Evolutionary conservation across 2,329 filamentous ascomycete species (phyloP).

Genomic region (Nigrospora oryzae): DNA sequence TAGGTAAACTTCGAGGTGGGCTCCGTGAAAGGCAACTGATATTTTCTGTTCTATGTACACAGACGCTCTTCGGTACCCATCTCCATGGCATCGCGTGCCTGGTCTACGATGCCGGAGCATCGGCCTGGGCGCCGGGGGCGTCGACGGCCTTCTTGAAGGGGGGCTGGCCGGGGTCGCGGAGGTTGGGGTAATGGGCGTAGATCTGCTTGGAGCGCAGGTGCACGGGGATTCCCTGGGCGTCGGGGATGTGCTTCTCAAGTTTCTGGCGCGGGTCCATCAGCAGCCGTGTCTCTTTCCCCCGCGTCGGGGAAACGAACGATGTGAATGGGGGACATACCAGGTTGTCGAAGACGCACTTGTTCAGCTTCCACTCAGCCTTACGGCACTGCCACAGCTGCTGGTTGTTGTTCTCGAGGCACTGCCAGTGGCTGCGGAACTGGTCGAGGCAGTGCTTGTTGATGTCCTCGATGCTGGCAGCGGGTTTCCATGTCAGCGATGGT

Average conservation of each 20-base stretch:
- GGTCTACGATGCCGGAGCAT: background rate
- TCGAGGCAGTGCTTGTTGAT: slow-evolving; percentile 91
- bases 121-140: slow-evolving; percentile 17
- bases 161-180: slow-evolving; percentile 21
- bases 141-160: slow-evolving; percentile 19
- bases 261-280: slow-evolving; percentile 40
- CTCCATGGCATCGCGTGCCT: background rate
- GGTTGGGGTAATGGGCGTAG: slow-evolving; percentile 44
- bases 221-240: slow-evolving; percentile 63
- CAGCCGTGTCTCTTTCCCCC: background rate
- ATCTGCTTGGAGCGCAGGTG: slow-evolving; percentile 62
- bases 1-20: background rate
- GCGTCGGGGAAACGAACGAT: too few relatives aligned
- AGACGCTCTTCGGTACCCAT: background rate
- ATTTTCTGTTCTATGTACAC: slow-evolving; percentile 6
- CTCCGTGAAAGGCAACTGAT: background rate
- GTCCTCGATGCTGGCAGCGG: slow-evolving; percentile 67
- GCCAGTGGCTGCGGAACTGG: slow-evolving; percentile 89
- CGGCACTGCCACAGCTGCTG: slow-evolving; percentile 96
- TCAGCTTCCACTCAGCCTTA: slow-evolving; percentile 77
- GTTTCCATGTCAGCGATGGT: background rate
- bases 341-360: slow-evolving; percentile 93
- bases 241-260: slow-evolving; percentile 73
- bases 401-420: slow-evolving; percentile 95
- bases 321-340: slow-evolving; percentile 53